Conservation (phyloP, 2,329 filamentous ascomycete genomes). For the Ceratocystis cubensis region DNA sequence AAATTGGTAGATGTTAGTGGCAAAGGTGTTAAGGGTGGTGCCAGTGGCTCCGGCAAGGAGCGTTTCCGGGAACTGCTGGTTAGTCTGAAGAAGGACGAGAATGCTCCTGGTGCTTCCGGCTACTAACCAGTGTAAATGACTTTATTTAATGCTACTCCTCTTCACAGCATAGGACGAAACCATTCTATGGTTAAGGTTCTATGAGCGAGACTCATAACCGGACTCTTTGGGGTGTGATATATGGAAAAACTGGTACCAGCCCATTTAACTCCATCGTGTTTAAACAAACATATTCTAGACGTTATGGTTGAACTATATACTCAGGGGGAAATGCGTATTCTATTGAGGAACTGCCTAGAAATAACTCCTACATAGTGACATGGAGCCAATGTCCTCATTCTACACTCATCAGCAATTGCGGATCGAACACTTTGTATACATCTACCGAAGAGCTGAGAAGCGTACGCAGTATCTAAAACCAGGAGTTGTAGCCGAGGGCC, state of each 20-base stretch:
- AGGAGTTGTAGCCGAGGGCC: constrained; percentile 67
- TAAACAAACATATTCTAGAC: too few relatives aligned
- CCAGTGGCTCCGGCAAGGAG: constrained; percentile 83
- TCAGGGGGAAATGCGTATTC: background rate
- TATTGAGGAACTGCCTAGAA: background rate
- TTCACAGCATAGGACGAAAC: background rate
- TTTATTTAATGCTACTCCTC: constrained; percentile 1
- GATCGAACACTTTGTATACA: background rate
- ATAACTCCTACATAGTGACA: background rate
- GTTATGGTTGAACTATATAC: background rate
- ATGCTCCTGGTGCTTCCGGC: constrained; percentile 55
- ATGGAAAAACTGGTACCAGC: background rate
- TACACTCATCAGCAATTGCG: background rate
- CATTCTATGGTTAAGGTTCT: background rate
- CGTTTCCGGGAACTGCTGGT: constrained; percentile 85
- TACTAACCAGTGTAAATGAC: constrained; percentile 33
- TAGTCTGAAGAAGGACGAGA: constrained; percentile 85
- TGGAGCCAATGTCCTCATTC: background rate
- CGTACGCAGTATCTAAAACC: constrained; percentile 43
- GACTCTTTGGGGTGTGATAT: background rate
- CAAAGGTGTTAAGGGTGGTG: constrained; percentile 78
- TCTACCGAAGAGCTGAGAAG: background rate
- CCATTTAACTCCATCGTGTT: too few relatives aligned
- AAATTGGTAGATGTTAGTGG: constrained; percentile 96
- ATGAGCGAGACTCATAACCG: too few relatives aligned